Evolutionary conservation across 2,329 filamentous ascomycete species (phyloP).

Genomic region (Biscogniauxia mediterranea): DNA sequence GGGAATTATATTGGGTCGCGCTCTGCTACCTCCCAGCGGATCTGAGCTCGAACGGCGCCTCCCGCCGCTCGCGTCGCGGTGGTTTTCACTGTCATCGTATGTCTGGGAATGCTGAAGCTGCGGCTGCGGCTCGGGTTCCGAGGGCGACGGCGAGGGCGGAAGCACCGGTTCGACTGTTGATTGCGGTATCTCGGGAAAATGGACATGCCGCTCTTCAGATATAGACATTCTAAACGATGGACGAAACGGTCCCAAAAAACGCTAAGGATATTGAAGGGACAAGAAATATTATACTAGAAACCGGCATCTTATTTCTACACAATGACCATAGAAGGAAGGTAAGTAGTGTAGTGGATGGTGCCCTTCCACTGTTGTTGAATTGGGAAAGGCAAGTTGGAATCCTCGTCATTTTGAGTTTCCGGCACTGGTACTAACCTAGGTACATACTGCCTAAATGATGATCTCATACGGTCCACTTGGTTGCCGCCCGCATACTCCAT

Average conservation of each 20-base stretch:
- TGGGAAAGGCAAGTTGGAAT: no score
- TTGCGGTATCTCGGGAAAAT: slow-evolving; percentile 15
- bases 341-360: no score
- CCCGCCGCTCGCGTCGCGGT: slow-evolving; percentile 2
- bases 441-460: no score
- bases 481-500: background rate
- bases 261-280: background rate
- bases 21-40: slow-evolving; percentile 21
- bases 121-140: no score
- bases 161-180: slow-evolving; percentile 6
- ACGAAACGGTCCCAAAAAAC: background rate
- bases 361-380: background rate
- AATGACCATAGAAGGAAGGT: no score
- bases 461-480: slow-evolving; percentile 2
- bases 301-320: background rate
- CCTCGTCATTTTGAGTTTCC: background rate
- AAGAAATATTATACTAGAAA: background rate
- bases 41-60: slow-evolving; percentile 29
- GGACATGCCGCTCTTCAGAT: slow-evolving; percentile 18
- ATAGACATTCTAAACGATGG: slow-evolving; percentile 20
- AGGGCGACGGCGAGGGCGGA: slow-evolving; percentile 4
- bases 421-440: no score
- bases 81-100: slow-evolving; percentile 5
- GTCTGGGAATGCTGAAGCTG: slow-evolving; percentile 6
- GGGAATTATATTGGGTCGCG: slow-evolving; percentile 22